These are phyloP conservation scores for Mucor mucedo DNA, from an alignment of 371 early-diverging fungal species.

Conservation along the genomic window DNA sequence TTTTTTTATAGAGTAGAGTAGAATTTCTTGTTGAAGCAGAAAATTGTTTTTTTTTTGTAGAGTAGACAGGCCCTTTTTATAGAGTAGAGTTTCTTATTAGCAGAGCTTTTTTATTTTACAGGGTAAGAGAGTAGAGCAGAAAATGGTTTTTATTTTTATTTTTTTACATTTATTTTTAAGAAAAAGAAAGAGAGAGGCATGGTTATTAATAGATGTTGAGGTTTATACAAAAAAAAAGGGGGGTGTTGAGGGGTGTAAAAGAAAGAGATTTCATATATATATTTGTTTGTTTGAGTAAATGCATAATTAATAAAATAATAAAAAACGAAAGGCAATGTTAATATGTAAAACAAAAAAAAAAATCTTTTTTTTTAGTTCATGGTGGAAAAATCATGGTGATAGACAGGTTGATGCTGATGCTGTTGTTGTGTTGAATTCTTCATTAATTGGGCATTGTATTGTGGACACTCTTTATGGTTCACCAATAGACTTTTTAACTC, in stretches of 20 bases:
- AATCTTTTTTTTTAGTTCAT: background rate
- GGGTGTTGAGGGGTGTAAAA: too few species aligned
- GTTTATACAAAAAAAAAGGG: too few species aligned
- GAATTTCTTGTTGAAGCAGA: too few species aligned
- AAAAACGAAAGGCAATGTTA: background rate
- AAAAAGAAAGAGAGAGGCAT: background rate
- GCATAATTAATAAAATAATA: background rate
- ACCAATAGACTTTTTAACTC: constrained; percentile 45
- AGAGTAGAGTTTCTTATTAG: too few species aligned
- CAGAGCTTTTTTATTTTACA: too few species aligned
- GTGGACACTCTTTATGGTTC: constrained; percentile 64
- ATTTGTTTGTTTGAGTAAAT: background rate
- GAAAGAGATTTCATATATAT: background rate
- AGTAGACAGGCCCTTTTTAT: too few species aligned
- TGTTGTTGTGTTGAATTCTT: background rate
- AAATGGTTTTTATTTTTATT: too few species aligned
- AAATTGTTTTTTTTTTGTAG: too few species aligned
- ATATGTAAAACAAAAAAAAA: background rate
- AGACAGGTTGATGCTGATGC: background rate
- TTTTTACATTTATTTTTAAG: too few species aligned
- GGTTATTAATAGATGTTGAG: background rate
- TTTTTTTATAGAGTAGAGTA: too few species aligned
- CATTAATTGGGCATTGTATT: constrained; percentile 14
- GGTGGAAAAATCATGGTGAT: constrained; percentile 6
- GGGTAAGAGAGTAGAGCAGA: too few species aligned